These are phyloP conservation scores for Saccharomyces hybrid DNA, from an alignment of 1,139 yeast species.

Conservation along the genomic window DNA sequence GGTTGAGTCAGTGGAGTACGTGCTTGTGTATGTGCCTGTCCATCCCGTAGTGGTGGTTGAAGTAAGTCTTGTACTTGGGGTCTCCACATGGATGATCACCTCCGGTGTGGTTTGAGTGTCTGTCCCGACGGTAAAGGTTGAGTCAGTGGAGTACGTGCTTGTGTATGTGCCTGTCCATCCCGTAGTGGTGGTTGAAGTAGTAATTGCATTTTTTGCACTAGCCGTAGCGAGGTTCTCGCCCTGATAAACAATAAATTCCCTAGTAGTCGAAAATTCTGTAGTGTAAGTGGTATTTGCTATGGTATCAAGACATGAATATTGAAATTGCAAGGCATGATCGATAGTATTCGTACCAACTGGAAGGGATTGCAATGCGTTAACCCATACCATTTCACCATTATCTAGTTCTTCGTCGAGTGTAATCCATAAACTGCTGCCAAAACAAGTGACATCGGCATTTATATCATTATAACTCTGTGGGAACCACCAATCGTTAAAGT, in stretches of 20 bases:
- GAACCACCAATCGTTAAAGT: constrained; percentile 31
- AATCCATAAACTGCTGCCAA: constrained; percentile 16
- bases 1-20: constrained; percentile 12
- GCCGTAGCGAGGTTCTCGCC: constrained; percentile 13
- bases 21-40: constrained; percentile 23
- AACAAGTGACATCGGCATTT: constrained; percentile 18
- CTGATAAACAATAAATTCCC: constrained; percentile 17
- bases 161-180: constrained; percentile 26
- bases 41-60: constrained; percentile 23
- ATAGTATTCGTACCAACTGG: constrained; percentile 17
- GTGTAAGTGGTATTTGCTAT: constrained; percentile 23
- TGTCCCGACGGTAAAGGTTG: constrained; percentile 8
- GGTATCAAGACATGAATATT: constrained; percentile 26
- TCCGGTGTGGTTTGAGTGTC: constrained; percentile 10
- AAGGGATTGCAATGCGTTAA: constrained; percentile 26
- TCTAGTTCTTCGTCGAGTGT: constrained; percentile 14
- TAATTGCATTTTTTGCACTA: background rate
- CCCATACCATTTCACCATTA: constrained; percentile 22
- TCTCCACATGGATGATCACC: constrained; percentile 15
- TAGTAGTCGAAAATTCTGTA: constrained; percentile 14
- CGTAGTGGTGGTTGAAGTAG: constrained; percentile 17
- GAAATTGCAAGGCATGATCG: constrained; percentile 18
- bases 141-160: constrained; percentile 13
- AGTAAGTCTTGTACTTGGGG: constrained; percentile 8
- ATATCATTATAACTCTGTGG: constrained; percentile 19